Evolutionary conservation across 2,329 filamentous ascomycete genomes (phyloP).

Genomic region (Penicillium hesseltinei): DNA sequence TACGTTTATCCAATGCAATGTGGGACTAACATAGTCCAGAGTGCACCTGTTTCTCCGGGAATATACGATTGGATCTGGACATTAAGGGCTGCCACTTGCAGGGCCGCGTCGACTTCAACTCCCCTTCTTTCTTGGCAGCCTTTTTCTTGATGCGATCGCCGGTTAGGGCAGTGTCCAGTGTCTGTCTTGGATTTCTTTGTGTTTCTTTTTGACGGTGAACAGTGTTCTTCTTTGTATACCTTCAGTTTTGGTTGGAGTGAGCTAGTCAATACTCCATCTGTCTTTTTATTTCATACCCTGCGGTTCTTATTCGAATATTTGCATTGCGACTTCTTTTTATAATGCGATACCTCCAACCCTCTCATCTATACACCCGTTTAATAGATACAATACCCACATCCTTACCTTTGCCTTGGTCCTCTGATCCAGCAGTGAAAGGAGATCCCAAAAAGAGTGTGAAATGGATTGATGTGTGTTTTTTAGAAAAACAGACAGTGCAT

Average conservation of each 20-base stretch:
- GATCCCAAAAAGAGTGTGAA: constrained; percentile 48
- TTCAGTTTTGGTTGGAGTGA: not conserved
- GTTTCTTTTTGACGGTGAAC: not conserved
- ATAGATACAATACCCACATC: constrained; percentile 18
- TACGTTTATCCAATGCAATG: not conserved
- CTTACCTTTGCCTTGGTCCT: constrained; percentile 2
- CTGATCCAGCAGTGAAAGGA: constrained; percentile 27
- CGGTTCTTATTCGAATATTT: not conserved
- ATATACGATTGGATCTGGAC: not conserved
- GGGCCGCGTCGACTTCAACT: not conserved
- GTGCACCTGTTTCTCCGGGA: not conserved
- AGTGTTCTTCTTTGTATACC: not conserved
- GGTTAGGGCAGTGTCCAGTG: not conserved
- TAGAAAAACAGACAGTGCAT: not conserved
- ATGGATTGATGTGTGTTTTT: constrained; percentile 59
- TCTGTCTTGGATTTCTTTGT: not conserved
- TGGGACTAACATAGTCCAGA: not conserved
- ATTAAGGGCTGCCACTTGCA: not conserved
- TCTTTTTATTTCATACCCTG: not conserved
- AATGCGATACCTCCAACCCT: constrained; percentile 3
- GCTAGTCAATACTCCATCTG: not conserved
- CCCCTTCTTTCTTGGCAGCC: constrained; percentile 10
- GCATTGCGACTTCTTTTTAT: not conserved
- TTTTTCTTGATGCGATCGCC: constrained; percentile 1
- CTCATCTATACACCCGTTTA: constrained; percentile 20